A percentile compares a stretch with the other conserved stretches of the same genome.
These are phyloP conservation scores for Paspalum vaginatum DNA, from an alignment of 176 grass and related monocot genomes.

Conservation along the genomic window DNA sequence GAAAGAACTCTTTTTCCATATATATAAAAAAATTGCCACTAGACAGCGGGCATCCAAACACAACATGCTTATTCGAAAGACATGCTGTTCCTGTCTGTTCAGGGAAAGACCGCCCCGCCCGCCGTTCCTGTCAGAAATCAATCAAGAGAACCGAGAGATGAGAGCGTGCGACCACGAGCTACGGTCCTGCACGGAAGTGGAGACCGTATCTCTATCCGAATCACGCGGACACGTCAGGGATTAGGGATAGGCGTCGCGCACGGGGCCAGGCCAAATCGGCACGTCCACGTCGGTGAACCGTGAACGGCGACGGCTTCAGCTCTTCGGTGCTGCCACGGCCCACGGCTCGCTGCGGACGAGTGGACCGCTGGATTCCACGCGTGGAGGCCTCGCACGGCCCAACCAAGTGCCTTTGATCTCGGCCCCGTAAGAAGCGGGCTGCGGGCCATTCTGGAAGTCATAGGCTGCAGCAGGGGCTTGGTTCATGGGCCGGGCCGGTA, in stretches of 20 bases:
- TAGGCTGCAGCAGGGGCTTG: neutral
- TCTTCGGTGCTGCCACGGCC: too few species aligned
- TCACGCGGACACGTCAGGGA: neutral
- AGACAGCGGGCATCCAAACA: too few species aligned
- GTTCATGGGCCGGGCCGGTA: neutral
- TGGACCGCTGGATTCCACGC: too few species aligned
- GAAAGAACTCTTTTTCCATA: too few species aligned
- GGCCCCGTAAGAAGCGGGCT: neutral
- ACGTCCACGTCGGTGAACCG: neutral
- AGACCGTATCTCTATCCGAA: neutral
- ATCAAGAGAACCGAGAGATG: neutral
- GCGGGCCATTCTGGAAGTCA: neutral
- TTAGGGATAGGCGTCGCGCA: neutral
- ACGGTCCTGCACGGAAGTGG: neutral
- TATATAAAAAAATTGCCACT: too few species aligned
- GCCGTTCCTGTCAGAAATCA: neutral
- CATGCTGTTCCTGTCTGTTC: neutral
- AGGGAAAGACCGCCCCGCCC: neutral
- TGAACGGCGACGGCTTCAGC: neutral
- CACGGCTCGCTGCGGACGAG: too few species aligned
- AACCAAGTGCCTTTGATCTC: neutral
- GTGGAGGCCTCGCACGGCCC: neutral
- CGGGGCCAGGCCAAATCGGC: neutral
- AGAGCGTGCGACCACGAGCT: neutral
- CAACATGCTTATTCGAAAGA: neutral